Percentiles rank a stretch among this genome's conserved stretches.
These are phyloP conservation scores for Pyrus hybrid DNA, from an alignment of 331 rosid species.

Conservation along the genomic window DNA sequence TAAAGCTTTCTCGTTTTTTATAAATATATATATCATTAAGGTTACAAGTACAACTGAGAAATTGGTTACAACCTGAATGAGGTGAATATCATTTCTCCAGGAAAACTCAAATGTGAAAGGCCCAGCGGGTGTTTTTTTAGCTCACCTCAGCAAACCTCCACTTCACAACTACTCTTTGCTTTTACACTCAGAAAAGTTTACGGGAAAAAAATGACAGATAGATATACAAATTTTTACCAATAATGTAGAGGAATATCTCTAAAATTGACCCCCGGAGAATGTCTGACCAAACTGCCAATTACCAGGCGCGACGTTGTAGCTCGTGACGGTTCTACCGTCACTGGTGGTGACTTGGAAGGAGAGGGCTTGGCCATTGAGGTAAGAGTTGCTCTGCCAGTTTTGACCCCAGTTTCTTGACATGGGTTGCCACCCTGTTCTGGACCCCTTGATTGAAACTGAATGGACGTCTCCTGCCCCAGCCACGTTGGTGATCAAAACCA, in stretches of 20 bases:
- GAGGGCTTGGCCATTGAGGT: constrained; percentile 62
- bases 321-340: constrained; percentile 59
- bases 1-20: not conserved
- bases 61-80: not conserved
- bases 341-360: constrained; percentile 76
- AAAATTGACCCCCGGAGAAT: constrained; percentile 55
- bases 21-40: not conserved
- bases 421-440: constrained; percentile 58
- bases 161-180: not conserved
- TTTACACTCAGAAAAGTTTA: not conserved
- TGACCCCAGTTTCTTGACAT: constrained; percentile 93
- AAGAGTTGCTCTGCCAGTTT: constrained; percentile 77
- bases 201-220: not conserved
- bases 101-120: not conserved
- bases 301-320: constrained; percentile 42
- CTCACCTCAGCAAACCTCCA: constrained; percentile 16
- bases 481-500: constrained; percentile 72
- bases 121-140: constrained; percentile 25
- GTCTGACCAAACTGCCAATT: constrained; percentile 85
- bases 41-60: constrained; percentile 9
- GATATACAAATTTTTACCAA: not conserved
- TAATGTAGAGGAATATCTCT: not conserved
- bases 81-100: not conserved
- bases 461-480: constrained; percentile 73
- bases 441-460: constrained; percentile 75